Percentiles rank a stretch among this genome's conserved stretches.
Evolutionary conservation across 371 early-diverging fungal genomes (phyloP).

Genomic region (Saksenaea vasiformis): DNA sequence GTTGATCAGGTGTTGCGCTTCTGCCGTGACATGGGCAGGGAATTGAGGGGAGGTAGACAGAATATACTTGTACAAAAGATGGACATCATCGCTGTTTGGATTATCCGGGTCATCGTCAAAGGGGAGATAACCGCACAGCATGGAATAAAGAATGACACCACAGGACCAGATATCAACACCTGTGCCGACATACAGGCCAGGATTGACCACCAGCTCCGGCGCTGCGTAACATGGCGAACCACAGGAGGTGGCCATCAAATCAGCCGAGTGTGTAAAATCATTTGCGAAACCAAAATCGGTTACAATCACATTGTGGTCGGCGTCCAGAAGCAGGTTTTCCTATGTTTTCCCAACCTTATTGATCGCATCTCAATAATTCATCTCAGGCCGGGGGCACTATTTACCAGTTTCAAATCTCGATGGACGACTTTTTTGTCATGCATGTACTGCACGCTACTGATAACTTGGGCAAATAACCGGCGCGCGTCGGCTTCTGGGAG

Average conservation of each 20-base stretch:
- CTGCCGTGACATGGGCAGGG: slow-evolving; percentile 46
- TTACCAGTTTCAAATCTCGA: slow-evolving; percentile 65
- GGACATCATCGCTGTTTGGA: slow-evolving; percentile 61
- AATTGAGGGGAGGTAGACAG: slow-evolving; percentile 52
- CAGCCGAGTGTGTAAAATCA: slow-evolving; percentile 63
- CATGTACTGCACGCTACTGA: slow-evolving; percentile 59
- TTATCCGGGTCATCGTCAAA: slow-evolving; percentile 76
- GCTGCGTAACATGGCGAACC: slow-evolving; percentile 97
- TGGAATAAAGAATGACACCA: slow-evolving; percentile 84
- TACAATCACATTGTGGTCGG: slow-evolving; percentile 83
- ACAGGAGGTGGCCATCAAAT: slow-evolving; percentile 85
- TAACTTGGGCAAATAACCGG: slow-evolving; percentile 64
- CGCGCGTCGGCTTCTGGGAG: slow-evolving; percentile 57
- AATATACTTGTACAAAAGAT: slow-evolving; percentile 61
- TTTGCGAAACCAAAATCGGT: slow-evolving; percentile 99
- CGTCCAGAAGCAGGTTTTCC: slow-evolving; percentile 88
- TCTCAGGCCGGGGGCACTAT: slow-evolving; percentile 40
- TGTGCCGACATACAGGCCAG: slow-evolving; percentile 92
- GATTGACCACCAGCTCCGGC: slow-evolving; percentile 90
- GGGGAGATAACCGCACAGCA: slow-evolving; percentile 75
- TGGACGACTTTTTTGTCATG: slow-evolving; percentile 56
- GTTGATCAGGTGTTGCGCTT: slow-evolving; percentile 47
- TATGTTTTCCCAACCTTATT: slow-evolving; percentile 48
- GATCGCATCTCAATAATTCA: neutral
- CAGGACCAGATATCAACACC: slow-evolving; percentile 94